Percentiles rank a stretch among this genome's conserved stretches.
These are phyloP conservation scores for Kockovaella imperatae DNA, from an alignment of 768 basidiomycete species.

Conservation along the genomic window DNA sequence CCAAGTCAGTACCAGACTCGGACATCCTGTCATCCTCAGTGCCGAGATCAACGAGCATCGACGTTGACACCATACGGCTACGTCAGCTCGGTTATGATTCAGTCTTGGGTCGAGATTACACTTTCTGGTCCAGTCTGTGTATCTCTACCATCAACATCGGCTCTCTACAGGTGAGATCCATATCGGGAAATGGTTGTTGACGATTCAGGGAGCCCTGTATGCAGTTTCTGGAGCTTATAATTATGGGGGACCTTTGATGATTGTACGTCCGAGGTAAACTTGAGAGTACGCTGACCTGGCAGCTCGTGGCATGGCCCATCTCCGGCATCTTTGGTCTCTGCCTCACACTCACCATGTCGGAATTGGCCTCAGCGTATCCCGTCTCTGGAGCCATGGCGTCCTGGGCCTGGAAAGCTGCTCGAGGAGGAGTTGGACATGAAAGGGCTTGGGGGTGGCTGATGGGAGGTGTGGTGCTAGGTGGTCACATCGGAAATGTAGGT, in stretches of 20 bases:
- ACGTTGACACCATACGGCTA: slow-evolving; percentile 27
- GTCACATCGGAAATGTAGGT: slow-evolving; percentile 36
- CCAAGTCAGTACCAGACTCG: neutral
- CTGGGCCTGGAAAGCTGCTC: slow-evolving; percentile 41
- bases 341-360: slow-evolving; percentile 36
- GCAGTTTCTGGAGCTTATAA: slow-evolving; percentile 38
- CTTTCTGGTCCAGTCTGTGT: slow-evolving; percentile 41
- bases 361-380: slow-evolving; percentile 42
- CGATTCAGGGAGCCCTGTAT: slow-evolving; percentile 34
- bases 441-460: slow-evolving; percentile 42
- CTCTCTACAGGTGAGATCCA: slow-evolving; percentile 21
- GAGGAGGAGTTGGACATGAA: slow-evolving; percentile 39
- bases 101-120: slow-evolving; percentile 41
- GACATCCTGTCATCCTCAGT: neutral
- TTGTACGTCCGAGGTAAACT: slow-evolving; percentile 18
- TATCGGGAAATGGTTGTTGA: neutral
- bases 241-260: slow-evolving; percentile 42
- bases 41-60: slow-evolving; percentile 15
- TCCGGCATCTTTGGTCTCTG: slow-evolving; percentile 30
- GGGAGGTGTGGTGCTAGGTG: slow-evolving; percentile 30
- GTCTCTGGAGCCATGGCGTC: slow-evolving; percentile 43
- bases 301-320: slow-evolving; percentile 42
- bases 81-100: slow-evolving; percentile 41
- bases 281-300: neutral
- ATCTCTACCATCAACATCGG: slow-evolving; percentile 41